These are phyloP conservation scores for Phlebopus sp. DNA, from an alignment of 1,284 basidiomycete species.

Conservation along the genomic window DNA sequence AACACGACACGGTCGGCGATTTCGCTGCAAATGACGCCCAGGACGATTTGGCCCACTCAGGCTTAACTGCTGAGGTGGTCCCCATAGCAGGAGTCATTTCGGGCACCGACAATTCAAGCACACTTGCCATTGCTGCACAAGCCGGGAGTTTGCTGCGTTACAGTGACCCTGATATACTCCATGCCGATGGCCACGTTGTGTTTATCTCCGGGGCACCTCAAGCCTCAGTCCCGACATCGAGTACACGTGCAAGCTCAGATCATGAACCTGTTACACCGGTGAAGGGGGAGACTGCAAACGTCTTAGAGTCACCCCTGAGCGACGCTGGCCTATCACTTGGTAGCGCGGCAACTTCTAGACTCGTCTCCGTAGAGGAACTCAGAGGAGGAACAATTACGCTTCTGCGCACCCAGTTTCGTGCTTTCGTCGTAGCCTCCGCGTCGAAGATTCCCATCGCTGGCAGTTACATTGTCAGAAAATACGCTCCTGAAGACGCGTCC, in stretches of 20 bases:
- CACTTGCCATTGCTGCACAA: slow-evolving; percentile 1
- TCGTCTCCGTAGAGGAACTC: slow-evolving; percentile 4
- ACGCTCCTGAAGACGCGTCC: not conserved
- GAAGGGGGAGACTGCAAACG: not conserved
- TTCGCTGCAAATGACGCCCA: not conserved
- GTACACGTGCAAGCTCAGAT: not conserved
- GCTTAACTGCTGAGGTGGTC: not conserved
- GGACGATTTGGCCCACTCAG: not conserved
- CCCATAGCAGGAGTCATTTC: not conserved
- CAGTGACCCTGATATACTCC: not conserved
- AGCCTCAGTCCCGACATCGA: not conserved
- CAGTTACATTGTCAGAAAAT: slow-evolving; percentile 17
- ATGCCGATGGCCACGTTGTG: not conserved
- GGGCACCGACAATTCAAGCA: not conserved
- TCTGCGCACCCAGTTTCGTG: slow-evolving; percentile 10
- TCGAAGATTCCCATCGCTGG: slow-evolving; percentile 22
- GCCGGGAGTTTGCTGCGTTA: slow-evolving; percentile 5
- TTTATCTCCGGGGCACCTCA: too few species aligned
- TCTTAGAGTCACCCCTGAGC: slow-evolving; percentile 4
- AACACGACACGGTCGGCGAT: too few species aligned
- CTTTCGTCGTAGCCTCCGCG: slow-evolving; percentile 7
- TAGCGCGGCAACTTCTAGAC: not conserved
- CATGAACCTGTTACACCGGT: not conserved
- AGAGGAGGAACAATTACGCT: slow-evolving; percentile 6
- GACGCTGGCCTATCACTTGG: not conserved